Evolutionary conservation across 768 basidiomycete genomes (phyloP), one percentile per base, ranked within the genome.

Genomic region (Pholiota conissans): DNA sequence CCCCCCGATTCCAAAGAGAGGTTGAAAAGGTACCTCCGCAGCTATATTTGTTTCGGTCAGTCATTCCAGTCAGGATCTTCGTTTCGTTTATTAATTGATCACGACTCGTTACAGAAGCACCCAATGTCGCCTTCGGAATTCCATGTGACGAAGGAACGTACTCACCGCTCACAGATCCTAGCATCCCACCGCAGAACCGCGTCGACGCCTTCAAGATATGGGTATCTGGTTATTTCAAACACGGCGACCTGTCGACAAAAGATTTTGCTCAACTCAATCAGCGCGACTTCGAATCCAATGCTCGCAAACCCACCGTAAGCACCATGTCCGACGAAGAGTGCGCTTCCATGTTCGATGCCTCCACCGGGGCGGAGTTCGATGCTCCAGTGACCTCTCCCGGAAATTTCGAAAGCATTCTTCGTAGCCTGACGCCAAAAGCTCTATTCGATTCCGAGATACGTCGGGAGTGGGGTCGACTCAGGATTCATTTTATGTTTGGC

Each of bases 171-270:
- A n/a, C n/a, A n/a, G n/a, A n/a, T n/a, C 54, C 56, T 7, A 71
- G 55, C 9, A 62, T 73, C 1, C 59, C 71, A 6, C 55, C 54
- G 3, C 51, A 58, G 2, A 61, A 59, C 10, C 66, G 61, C 4
- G 39, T 58, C 9, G 52, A 39, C 4, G 42, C 6, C 53, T 65
- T 18, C 45, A 53, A 28, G 5, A 63, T 65, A 30, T 73, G 71
- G 69, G 54, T 70, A 16, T 70, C 71, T 0, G 56, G 62, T 3
- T 74, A 74, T 61, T 75, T 67, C 61, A 54, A 69, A 9, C 73
- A 76, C 45, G 62, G 61, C 28, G 63, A 72, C 40, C 34, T 72
- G 20, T 22, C 7, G 2, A 37, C 27, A 14, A 28, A 45, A 4
- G 55, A 53, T 16, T 53, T 40, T 20, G 20, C 7, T 18, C 8